Evolutionary conservation across 352 stramenopile species (phyloP).

Genomic region (Phytophthora tentaculata): DNA sequence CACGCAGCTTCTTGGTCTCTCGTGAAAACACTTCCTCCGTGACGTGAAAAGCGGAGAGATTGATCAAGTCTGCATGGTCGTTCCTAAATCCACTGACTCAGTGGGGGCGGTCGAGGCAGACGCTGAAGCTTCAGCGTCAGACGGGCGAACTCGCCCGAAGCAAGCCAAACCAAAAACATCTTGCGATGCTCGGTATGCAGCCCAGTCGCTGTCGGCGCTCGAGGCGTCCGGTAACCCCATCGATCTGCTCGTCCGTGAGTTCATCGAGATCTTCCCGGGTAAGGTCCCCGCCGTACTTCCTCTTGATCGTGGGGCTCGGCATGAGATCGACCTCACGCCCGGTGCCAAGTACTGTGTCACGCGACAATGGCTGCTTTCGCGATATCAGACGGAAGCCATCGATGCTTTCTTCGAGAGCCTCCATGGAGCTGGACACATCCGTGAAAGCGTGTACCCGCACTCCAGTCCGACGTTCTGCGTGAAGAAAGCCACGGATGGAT

Average conservation of each 20-base stretch:
- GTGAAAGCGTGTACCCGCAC: too few species aligned
- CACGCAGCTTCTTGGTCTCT: conserved; percentile 8
- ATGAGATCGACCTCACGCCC: too few species aligned
- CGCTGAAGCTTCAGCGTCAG: neutral
- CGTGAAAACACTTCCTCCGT: too few species aligned
- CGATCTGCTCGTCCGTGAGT: too few species aligned
- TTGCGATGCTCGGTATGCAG: conserved; percentile 18
- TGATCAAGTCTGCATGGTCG: conserved; percentile 27
- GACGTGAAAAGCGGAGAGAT: conserved; percentile 27
- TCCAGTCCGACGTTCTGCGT: too few species aligned
- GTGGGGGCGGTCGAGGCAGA: conserved; percentile 6
- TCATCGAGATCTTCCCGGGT: too few species aligned
- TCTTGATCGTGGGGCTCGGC: too few species aligned
- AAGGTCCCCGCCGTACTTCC: too few species aligned
- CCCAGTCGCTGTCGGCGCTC: conserved; percentile 18
- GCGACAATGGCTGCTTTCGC: too few species aligned
- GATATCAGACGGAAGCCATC: neutral
- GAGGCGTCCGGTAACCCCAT: conserved; percentile 7
- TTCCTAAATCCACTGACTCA: neutral
- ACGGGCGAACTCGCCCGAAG: conserved; percentile 7
- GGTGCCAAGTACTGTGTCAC: too few species aligned
- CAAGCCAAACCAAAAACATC: conserved; percentile 17
- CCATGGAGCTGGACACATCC: neutral
- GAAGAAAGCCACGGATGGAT: too few species aligned
- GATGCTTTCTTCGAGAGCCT: neutral